These are phyloP conservation scores for Tuber microsphaerosporum DNA, from an alignment of 495 filamentous ascomycete genomes.

Conservation along the genomic window DNA sequence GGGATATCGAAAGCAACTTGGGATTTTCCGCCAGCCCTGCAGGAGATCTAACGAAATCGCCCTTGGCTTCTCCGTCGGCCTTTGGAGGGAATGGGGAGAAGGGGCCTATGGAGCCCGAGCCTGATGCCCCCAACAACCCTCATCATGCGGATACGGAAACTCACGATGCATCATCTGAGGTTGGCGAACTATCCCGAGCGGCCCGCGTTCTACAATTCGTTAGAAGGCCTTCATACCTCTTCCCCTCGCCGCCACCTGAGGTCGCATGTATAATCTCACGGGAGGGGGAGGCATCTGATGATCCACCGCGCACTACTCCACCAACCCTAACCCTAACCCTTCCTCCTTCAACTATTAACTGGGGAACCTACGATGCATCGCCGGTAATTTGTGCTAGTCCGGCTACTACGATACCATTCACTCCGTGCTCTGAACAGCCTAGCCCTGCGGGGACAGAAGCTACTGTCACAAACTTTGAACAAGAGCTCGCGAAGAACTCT, in stretches of 20 bases:
- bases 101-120: background rate
- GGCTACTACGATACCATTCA: conserved; percentile 18
- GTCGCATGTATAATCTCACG: background rate
- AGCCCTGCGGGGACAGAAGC: conserved; percentile 19
- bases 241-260: conserved; percentile 12
- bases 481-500: background rate
- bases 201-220: conserved; percentile 24
- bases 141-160: background rate
- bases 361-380: conserved; percentile 21
- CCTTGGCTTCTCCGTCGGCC: background rate
- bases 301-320: background rate
- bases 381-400: conserved; percentile 15
- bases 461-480: background rate
- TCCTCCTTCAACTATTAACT: conserved; percentile 21
- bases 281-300: background rate
- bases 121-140: background rate
- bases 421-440: conserved; percentile 22
- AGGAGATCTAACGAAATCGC: background rate
- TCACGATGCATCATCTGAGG: background rate
- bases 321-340: conserved; percentile 30
- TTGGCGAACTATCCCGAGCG: conserved; percentile 12
- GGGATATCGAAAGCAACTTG: background rate
- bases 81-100: background rate
- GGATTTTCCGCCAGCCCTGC: background rate
- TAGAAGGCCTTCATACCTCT: conserved; percentile 26